Evolutionary conservation across 495 filamentous ascomycete genomes (phyloP).

Genomic region (Trichodelitschia bisporula): DNA sequence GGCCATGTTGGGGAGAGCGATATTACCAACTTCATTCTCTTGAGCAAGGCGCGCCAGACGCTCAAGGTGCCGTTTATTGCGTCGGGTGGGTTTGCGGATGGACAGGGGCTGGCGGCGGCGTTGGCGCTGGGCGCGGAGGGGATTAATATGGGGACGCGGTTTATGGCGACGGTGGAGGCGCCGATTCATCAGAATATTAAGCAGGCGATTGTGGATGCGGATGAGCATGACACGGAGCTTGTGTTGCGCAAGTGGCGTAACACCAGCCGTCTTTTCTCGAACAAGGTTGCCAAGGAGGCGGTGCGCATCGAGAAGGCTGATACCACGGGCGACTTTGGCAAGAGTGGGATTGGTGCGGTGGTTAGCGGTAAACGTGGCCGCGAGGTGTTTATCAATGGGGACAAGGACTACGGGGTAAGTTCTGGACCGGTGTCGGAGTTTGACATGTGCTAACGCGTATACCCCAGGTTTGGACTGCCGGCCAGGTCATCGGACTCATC

Average conservation of each 20-base stretch:
- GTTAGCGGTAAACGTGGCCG: conserved; percentile 82
- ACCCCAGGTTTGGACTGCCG: conserved; percentile 39
- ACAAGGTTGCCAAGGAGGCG: conserved; percentile 64
- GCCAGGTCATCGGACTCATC: conserved; percentile 45
- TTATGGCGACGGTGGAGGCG: conserved; percentile 81
- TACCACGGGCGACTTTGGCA: conserved; percentile 67
- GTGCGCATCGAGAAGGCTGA: conserved; percentile 67
- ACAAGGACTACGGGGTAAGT: conserved; percentile 72
- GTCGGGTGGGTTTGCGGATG: conserved; percentile 85
- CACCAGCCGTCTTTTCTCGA: conserved; percentile 67
- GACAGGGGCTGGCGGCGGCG: conserved; percentile 83
- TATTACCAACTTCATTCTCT: conserved; percentile 92
- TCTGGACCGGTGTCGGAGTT: not conserved
- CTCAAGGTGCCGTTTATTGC: conserved; percentile 83
- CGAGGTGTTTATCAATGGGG: conserved; percentile 80
- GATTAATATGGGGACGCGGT: conserved; percentile 89
- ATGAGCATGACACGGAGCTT: conserved; percentile 77
- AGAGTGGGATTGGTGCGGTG: conserved; percentile 67
- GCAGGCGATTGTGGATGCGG: conserved; percentile 64
- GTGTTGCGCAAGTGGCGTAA: conserved; percentile 84
- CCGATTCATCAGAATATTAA: conserved; percentile 90
- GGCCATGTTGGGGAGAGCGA: conserved; percentile 90
- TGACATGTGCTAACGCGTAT: not conserved
- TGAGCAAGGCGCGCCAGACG: conserved; percentile 63
- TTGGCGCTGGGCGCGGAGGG: conserved; percentile 76